Percentiles rank a stretch among this genome's conserved stretches.
phyloP scores from a whole-genome alignment of 345 rosid genomes.

The Salix purpurea region DNA sequence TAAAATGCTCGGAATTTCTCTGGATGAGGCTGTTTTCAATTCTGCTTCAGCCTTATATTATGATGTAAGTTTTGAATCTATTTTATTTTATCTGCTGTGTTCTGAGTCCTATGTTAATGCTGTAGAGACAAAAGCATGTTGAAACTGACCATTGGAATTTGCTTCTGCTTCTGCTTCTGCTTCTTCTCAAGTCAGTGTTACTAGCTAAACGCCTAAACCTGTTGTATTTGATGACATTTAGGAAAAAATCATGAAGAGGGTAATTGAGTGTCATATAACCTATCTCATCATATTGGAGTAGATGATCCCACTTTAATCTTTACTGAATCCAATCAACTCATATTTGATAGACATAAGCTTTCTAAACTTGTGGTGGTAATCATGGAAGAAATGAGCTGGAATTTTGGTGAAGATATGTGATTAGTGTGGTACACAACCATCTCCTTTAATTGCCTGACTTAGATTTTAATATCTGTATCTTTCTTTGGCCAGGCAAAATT shows the following conservation, averaged over 20 bases:
- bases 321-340: background rate
- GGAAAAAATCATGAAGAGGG: background rate
- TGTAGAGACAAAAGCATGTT: background rate
- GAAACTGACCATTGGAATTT: background rate
- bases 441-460: background rate
- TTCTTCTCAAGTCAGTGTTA: background rate
- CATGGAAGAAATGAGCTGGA: background rate
- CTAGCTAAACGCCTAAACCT: background rate
- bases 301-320: background rate
- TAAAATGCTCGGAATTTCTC: constrained; percentile 86
- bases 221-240: background rate
- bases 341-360: background rate
- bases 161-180: background rate
- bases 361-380: background rate
- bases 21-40: constrained; percentile 79
- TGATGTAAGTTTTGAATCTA: constrained; percentile 53
- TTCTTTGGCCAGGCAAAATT: constrained; percentile 65
- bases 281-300: background rate
- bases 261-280: background rate
- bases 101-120: background rate
- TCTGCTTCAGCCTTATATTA: constrained; percentile 89
- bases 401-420: background rate
- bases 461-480: background rate
- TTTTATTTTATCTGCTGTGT: background rate
- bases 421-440: background rate